Evolutionary conservation across 805 yeast genomes (phyloP), one percentile per base, ranked within the genome.

Genomic region (Starmerella bacillaris): DNA sequence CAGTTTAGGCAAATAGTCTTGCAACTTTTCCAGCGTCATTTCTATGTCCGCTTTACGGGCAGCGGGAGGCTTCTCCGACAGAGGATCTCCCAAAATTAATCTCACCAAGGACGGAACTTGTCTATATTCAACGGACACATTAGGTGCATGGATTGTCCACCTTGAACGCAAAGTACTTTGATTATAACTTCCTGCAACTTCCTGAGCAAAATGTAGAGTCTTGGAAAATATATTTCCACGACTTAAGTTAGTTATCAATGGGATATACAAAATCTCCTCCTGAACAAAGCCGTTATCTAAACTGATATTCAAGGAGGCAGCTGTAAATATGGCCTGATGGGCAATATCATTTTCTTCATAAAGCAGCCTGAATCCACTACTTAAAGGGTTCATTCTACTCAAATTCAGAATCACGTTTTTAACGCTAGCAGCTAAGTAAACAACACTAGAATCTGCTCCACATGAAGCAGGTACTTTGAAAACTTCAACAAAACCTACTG

Each of bases 201-300:
- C 51, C 32, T 41, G 44, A 6, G 55, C 48, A 31, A 53, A 47
- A 30, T 47, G 50, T 27, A 60, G 37, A 1, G 61, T 52, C 32
- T 54, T 48, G 11, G 58, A 47, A 24, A 58, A 50, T 22, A 54
- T 37, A 35, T 58, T 59, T 1, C 63, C 51, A 11, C 56, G 49
- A 12, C 53, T 48, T 11, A 57, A 39, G 37, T 50, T 36, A 2
- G 60, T 51, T 21, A 58, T 44, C 48, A 59, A 41, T 1, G 64
- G 64, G 3, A 58, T 46, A 35, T 59, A 59, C 5, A 57, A 39
- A 5, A 60, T 37, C 37, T 59, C 61, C 30, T 58, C 63, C 35
- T 52, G 56, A 9, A 43, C 34, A 6, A 40, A 43, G 22, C 51
- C 54, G 9, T 37, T 38, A 21, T 49, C 53, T 16, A 59, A 30